Base-by-base conservation (phyloP, 1,284 basidiomycete species). In the Trichosporon sp. region DNA sequence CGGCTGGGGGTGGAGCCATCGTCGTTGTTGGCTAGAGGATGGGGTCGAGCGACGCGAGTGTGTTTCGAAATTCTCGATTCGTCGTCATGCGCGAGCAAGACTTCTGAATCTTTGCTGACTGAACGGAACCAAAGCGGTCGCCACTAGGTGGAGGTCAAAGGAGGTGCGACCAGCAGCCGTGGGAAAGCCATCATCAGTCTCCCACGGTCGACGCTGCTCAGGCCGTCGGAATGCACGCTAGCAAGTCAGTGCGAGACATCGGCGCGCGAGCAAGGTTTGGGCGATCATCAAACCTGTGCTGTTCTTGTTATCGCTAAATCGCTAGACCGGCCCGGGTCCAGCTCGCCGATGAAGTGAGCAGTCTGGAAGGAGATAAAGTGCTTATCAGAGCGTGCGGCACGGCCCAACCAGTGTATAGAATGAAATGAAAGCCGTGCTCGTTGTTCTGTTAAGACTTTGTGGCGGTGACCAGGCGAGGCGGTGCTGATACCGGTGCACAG, bases 1-100 rank as follows among this genome's bases (percentile, higher is more conserved):
- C 66, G 31, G 66, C 51, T 15, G 66, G 66, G 27, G 66, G 51
- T 3, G 62, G 66, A 15, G 34, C 66, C 66, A 68, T 68, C 25
- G 27, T 31, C 35, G 27, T 23, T 32, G 56, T n/a, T 15, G 56
- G 7, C 7, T 38, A 21, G 12, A n/a, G 38, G 63, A 53, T 34
- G 47, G 6, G 2, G 64, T 35, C 47, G 13, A 23, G 3, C 47
- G 32, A 35, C 29, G 29, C 23, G 29, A 25, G 11, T n/a, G 31
- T 35, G 47, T 23, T 11, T 35, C 23, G 47, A 42, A 51, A 53
- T 65, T 58, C 51, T 51, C 32, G 47, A 44, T 11, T 25, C 21
- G 6, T n/a, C 18, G 56, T 60, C 27, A 31, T 31, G 56, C 56
- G 13, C 3, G 53, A 5, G 35, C 35, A 38, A 38, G 35, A 38